phyloP scores from a whole-genome alignment of 352 stramenopile genomes.

The Globisporangium carolinianum region DNA sequence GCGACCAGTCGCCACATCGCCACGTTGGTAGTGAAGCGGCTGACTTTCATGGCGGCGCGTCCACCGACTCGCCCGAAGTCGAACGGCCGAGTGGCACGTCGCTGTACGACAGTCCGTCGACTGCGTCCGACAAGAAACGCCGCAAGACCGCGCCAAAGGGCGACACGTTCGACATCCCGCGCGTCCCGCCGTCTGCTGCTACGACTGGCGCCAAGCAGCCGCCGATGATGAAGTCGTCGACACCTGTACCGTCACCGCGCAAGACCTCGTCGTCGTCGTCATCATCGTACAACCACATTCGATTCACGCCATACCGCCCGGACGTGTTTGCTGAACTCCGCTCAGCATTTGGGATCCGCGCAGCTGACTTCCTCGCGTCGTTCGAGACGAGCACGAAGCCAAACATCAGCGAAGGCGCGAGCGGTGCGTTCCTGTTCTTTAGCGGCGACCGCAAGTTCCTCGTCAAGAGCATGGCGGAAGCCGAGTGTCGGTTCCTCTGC shows the following conservation, averaged over 20 bases:
- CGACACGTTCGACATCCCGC: constrained; percentile 15
- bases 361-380: constrained; percentile 57
- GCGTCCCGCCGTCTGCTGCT: background rate
- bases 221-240: background rate
- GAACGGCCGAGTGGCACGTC: background rate
- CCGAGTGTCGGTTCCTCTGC: constrained; percentile 75
- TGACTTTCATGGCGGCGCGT: background rate
- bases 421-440: constrained; percentile 90
- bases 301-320: constrained; percentile 70
- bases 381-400: constrained; percentile 83
- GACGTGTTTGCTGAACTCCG: constrained; percentile 75
- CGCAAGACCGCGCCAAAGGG: constrained; percentile 8
- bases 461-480: constrained; percentile 86
- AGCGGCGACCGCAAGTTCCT: constrained; percentile 87
- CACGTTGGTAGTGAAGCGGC: constrained; percentile 12
- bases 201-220: background rate
- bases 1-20: constrained; percentile 36
- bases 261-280: constrained; percentile 10
- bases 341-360: constrained; percentile 53
- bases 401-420: constrained; percentile 87
- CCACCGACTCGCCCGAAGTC: background rate
- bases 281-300: constrained; percentile 40
- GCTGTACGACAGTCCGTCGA: background rate
- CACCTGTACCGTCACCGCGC: background rate
- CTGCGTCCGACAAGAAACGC: constrained; percentile 1